Evolutionary conservation across 805 yeast genomes (phyloP).

Genomic region (Starmera dryadoides): DNA sequence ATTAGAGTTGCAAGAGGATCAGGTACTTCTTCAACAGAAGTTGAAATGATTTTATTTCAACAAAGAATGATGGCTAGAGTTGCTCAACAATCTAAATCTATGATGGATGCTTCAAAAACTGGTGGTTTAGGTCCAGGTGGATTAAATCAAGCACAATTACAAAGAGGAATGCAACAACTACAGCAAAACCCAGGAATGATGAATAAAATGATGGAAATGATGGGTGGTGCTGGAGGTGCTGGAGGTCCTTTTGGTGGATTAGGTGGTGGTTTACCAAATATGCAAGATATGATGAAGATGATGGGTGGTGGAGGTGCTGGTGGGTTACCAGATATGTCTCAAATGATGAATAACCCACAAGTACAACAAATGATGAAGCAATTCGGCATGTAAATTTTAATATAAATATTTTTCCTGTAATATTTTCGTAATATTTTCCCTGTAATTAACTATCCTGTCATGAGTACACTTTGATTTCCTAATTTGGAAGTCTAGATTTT

Average conservation of each 20-base stretch:
- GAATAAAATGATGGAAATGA: conserved; percentile 65
- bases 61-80: conserved; percentile 90
- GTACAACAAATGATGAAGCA: conserved; percentile 43
- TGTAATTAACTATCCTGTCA: too few species aligned
- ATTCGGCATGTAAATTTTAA: conserved; percentile 26
- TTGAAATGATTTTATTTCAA: conserved; percentile 85
- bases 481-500: not conserved
- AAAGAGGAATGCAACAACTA: conserved; percentile 50
- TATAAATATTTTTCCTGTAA: not conserved
- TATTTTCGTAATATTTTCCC: not conserved
- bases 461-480: not conserved
- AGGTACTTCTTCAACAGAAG: conserved; percentile 88
- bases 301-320: conserved; percentile 30
- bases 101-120: conserved; percentile 36
- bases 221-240: conserved; percentile 46
- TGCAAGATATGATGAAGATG: conserved; percentile 57
- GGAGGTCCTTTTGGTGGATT: conserved; percentile 26
- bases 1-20: conserved; percentile 91
- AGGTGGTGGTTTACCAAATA: conserved; percentile 63
- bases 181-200: conserved; percentile 71
- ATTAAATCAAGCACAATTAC: conserved; percentile 35
- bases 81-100: conserved; percentile 63
- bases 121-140: conserved; percentile 50
- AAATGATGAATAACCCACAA: conserved; percentile 34
- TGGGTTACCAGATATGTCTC: conserved; percentile 33